Evolutionary conservation across 139 green algal genomes (phyloP), one percentile per base, ranked within the genome.

Genomic region (Axilococcus clingmanii): DNA sequence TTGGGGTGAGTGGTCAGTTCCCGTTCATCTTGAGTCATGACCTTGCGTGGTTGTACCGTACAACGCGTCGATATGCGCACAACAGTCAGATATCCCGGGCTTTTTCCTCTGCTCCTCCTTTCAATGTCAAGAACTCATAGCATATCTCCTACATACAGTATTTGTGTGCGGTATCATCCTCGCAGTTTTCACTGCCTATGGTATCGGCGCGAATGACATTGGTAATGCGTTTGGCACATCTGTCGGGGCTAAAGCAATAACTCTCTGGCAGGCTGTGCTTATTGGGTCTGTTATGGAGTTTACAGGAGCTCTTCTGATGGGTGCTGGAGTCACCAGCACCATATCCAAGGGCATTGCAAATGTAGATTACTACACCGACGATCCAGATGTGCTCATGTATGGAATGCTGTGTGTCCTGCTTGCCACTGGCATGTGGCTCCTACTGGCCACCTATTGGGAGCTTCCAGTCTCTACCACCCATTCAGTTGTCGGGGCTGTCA

Each of bases 401-500:
- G 77, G 77, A 44, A 81, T 85, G 67, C 38, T 85, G 35, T 77
- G 63, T 28, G 63, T 57, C 7, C 33, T 83, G 29, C 31, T 57
- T 0, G 65, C 71, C 0, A 60, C 74, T 0, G 71, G 63, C 7
- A 31, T 72, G 17, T 83, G 69, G 68, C 54, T 83, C n/a, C 33
- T n/a, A 67, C 78, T 23, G 73, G 71, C 19, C 68, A 75, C 50
- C 44, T 78, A 3, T 32, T 57, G 80, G 40, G 68, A 78, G 9
- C 46, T 71, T 23, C 63, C 50, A 29, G 36, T 53, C 7, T 64
- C 60, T 37, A 74, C 60, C 27, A 72, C 66, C 4, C 66, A 74
- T 36, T 55, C 62, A 38, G 65, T 71, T 36, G 40, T 44, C 5
- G 33, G 47, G 5, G 34, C 23, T 14, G 17, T 28, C 16, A 20